Base-by-base conservation (phyloP, 495 filamentous ascomycete genomes). In the Chaetomidium leptoderma region DNA sequence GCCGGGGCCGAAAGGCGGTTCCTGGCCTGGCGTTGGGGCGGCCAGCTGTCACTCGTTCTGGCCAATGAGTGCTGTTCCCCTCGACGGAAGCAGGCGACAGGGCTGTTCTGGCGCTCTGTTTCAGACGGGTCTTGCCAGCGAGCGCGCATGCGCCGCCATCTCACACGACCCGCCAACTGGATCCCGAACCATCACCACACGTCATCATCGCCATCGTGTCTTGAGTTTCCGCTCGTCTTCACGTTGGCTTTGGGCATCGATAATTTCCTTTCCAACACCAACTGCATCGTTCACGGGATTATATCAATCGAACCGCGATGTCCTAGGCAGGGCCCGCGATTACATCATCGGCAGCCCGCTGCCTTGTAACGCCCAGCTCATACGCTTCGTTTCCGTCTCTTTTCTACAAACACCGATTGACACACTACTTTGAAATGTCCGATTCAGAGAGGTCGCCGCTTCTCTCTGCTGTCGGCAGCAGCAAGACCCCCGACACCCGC, bases 371-470 rank as follows among this genome's bases (percentile, higher is more conserved):
- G 30, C 17, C 13, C 35, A 43, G 29, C 30, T 36, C 4, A 6
- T 11, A 30, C 40, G n/a, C 40, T 3, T 26, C 11, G 1, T 19
- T 19, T 43, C 36, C 36, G 16, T 30, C 42, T 7, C 39, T 36
- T 48, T 35, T 35, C 47, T n/a, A 11, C 29, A 45, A n/a, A 33
- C 29, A 19, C 33, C 16, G 9, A 44, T 23, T 13, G 14, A 27
- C 19, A 11, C n/a, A 40, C 24, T 29, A 52, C 17, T 29, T 21
- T 19, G 32, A 67, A n/a, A 81, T 81, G 78, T 63, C 78, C 19
- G 72, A 77, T 40, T 67, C 73, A 44, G 72, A 76, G 57, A 63
- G 70, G 46, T 68, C 76, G 14, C 75, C 73, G 16, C 65, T 79
- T 47, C 72, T 78, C 7, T 66, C 72, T 30, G 58, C 66, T 33